phyloP scores from a whole-genome alignment of 1,284 basidiomycete genomes.

The Xerocomus alliaceus region DNA sequence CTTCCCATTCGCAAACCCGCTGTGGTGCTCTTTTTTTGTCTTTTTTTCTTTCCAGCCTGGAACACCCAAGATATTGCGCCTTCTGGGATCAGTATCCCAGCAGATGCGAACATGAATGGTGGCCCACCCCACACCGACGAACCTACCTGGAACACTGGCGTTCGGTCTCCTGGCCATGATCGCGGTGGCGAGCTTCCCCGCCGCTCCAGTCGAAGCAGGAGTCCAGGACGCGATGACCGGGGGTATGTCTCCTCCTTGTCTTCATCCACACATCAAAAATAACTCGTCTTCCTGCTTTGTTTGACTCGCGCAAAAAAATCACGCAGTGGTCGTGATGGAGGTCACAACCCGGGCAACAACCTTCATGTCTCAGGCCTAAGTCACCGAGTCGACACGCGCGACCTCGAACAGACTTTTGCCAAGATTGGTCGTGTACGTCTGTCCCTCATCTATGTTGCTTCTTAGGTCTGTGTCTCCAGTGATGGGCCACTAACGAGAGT shows the following conservation, averaged over 20 bases:
- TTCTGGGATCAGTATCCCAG: slow-evolving; percentile 72
- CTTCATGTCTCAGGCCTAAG: slow-evolving; percentile 92
- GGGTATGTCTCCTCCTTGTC: slow-evolving; percentile 49
- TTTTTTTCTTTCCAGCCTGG: slow-evolving; percentile 61
- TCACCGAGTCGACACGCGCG: slow-evolving; percentile 80
- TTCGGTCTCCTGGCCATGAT: slow-evolving; percentile 57
- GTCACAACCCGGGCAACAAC: slow-evolving; percentile 92
- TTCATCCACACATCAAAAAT: slow-evolving; percentile 6
- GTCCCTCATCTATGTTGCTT: not conserved
- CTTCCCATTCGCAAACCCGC: slow-evolving; percentile 26
- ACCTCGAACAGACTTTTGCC: slow-evolving; percentile 87
- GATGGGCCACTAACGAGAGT: slow-evolving; percentile 12
- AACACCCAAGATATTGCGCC: slow-evolving; percentile 79
- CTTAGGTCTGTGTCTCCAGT: not conserved
- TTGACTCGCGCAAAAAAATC: not conserved
- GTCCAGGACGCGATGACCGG: slow-evolving; percentile 62
- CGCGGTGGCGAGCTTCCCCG: slow-evolving; percentile 58
- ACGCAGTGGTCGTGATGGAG: slow-evolving; percentile 40
- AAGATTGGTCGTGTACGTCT: slow-evolving; percentile 86
- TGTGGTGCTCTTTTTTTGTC: slow-evolving; percentile 18
- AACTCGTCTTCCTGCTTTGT: not conserved
- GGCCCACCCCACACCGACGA: slow-evolving; percentile 51
- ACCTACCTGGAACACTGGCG: slow-evolving; percentile 48
- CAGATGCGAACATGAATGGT: slow-evolving; percentile 59
- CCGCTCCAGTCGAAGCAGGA: slow-evolving; percentile 74